Evolutionary conservation across 305 asterid species (phyloP).

Genomic region (Fraxinus sp.): DNA sequence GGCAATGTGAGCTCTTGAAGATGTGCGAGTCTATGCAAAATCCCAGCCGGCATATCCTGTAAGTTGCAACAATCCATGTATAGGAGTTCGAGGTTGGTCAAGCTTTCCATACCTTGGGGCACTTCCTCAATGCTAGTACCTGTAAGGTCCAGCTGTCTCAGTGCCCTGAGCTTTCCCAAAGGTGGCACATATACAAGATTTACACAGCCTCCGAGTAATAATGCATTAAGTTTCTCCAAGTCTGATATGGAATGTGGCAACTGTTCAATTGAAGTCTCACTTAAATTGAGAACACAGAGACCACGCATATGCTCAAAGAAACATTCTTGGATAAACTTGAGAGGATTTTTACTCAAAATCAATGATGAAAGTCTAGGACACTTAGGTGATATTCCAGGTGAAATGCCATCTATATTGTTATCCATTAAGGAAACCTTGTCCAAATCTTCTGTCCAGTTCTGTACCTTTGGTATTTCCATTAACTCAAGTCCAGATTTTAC

Average conservation of each 20-base stretch:
- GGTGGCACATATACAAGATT: neutral
- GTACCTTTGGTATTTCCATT: neutral
- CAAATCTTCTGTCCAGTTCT: slow-evolving; percentile 22
- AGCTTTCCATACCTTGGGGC: slow-evolving; percentile 17
- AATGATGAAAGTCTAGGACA: neutral
- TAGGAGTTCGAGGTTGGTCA: slow-evolving; percentile 8
- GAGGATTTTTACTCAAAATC: neutral
- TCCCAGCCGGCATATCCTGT: neutral
- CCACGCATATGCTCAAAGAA: neutral
- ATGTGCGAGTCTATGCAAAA: neutral
- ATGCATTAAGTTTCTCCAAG: slow-evolving; percentile 4
- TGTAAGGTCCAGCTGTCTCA: slow-evolving; percentile 14
- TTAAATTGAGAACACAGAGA: neutral
- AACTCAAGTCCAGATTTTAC: slow-evolving; percentile 18
- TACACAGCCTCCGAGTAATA: neutral
- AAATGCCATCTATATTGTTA: neutral
- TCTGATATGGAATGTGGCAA: slow-evolving; percentile 13
- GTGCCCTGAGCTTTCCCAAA: slow-evolving; percentile 13
- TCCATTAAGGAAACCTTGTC: slow-evolving; percentile 5
- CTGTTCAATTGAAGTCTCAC: neutral
- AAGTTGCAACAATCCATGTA: neutral
- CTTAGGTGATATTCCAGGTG: neutral
- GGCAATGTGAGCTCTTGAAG: slow-evolving; percentile 19
- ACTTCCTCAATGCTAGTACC: neutral
- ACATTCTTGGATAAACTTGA: neutral